Base-by-base conservation (phyloP, 805 yeast genomes). In the Candida morakotiae region DNA sequence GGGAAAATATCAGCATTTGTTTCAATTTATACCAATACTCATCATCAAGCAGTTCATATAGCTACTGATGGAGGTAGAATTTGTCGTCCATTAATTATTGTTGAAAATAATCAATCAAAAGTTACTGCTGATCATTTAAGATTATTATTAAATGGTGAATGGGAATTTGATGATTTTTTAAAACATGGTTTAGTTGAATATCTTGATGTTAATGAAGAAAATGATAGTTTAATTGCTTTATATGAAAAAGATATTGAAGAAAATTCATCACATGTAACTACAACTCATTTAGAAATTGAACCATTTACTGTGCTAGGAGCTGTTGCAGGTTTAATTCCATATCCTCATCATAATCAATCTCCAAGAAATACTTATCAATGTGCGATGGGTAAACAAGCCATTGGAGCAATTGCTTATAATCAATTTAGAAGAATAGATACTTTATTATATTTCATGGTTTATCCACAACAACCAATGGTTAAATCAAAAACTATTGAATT, bases 311-410 rank as follows among this genome's bases (percentile, higher is more conserved):
- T 87, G 3, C 66, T 87, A 22, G 96, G 96, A 40, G 96, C 95
- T 0, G 95, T 87, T 38, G 96, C 95, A 0, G 95, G 95, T 19
- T 71, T 86, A 49, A 86, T 86, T 69, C 95, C 95, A 14, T 86
- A 87, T 54, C 95, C 95, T 31, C 95, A 86, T 56, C 95, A 86
- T 58, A 86, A 86, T 64, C 95, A 86, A 64, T 84, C 94, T 4
- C 95, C 95, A 30, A 79, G 95, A 71, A 86, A 86, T 62, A 86
- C 95, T 4, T 86, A 86, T 64, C 95, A 86, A 63, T 86, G 94
- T 73, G 95, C 95, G 56, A 86, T 86, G 95, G 95, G 96, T 79
- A 87, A 87, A 65, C 98, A 93, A 68, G 98, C 98, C n/a, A 91
- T 93, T 62, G 98, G 98, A 49, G 98, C 98, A 2, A 93, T 93